Evolutionary conservation across 2,329 filamentous ascomycete species (phyloP), one percentile per base, ranked within the genome.

Genomic region (Xenosphaeropsis pyriputrescens): DNA sequence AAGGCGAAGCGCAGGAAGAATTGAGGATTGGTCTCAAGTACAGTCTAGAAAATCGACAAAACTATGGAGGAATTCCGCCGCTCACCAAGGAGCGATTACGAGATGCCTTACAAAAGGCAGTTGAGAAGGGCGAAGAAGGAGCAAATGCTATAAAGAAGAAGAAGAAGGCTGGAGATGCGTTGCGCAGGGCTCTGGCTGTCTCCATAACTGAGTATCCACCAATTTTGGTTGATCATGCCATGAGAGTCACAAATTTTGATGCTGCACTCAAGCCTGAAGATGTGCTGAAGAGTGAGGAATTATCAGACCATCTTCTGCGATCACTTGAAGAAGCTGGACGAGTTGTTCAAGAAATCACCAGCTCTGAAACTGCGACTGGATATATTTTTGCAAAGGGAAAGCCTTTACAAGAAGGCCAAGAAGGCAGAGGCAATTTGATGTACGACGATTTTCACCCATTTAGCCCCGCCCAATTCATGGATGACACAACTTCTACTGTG

Each of bases 361-460:
- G 70, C 32, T 67, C 72, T 1, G 68, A 76, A 4, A 67, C 61
- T 3, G 74, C 80, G 34, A 84, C 75, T 34, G 89, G 91, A 1
- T 96, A 89, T 55, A 95, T 98, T 42, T 71, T 98, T 42, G 86
- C 86, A 1, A 93, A 73, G 52, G 19, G 52, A 51, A 18, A 55
- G 59, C 8, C 60, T 54, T 1, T 55, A 58, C 4, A 45, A 57
- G 22, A 6, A 11, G 22, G 22, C 22, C 18, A 50, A 54, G 6
- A 63, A 60, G 38, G 53, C 60, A 8, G 46, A 18, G 41, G 55
- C 50, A 36, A 49, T 9, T 54, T 91, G 5, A 63, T 93, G 2
- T 98, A 95, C 52, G 83, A 95, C 39, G 91, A 98, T 50, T 96
- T 95, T 50, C 89, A 96, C 48, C 91, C 91, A 0, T 96, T 96